Base-by-base conservation (phyloP, 2,329 filamentous ascomycete species). In the Trichoderma semiorbis region DNA sequence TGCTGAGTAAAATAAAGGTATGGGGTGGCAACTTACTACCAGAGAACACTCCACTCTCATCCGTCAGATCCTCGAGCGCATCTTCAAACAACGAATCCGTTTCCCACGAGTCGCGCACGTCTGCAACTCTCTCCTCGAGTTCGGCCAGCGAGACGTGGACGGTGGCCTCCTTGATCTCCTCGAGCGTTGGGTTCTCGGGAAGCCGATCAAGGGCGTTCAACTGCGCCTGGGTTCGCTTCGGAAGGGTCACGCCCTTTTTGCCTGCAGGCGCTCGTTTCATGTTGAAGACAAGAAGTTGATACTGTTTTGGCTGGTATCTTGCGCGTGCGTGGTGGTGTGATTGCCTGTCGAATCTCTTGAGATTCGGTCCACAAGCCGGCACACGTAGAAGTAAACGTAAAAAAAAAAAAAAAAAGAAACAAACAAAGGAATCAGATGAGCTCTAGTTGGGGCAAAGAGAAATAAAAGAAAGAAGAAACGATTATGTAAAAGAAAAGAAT, bases 81-180 rank as follows among this genome's bases (percentile, higher is more conserved):
- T 91, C 90, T 73, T 89, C 89, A 73, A 89, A 90, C 3, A 92
- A 80, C 30, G 89, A 91, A 74, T 91, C 87, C 7, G 86, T 87
- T 75, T 91, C 90, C 89, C 89, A 91, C 14, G 85, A 85, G 65
- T 88, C 86, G 71, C 81, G 82, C 5, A 85, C 82, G 72, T 88
- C 86, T 34, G 84, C 84, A 74, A 87, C 83, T 75, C 84, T 82
- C 74, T 87, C 84, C 74, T 88, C 86, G 11, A 87, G 81, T 72
- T 88, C 86, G 55, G 80, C 78, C 26, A 81, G 79, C 34, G 80
- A 80, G 32, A 80, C 80, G 58, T 78, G 78, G 73, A 79, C 80
- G 60, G 79, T 78, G 7, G 80, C 81, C 12, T 78, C 76, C 70
- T 82, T 79, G 72, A 83, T 76, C 60, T 83, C 79, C 2, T 80